Base-by-base conservation (phyloP, 306 rosid genomes). In the Vigna angularis region DNA sequence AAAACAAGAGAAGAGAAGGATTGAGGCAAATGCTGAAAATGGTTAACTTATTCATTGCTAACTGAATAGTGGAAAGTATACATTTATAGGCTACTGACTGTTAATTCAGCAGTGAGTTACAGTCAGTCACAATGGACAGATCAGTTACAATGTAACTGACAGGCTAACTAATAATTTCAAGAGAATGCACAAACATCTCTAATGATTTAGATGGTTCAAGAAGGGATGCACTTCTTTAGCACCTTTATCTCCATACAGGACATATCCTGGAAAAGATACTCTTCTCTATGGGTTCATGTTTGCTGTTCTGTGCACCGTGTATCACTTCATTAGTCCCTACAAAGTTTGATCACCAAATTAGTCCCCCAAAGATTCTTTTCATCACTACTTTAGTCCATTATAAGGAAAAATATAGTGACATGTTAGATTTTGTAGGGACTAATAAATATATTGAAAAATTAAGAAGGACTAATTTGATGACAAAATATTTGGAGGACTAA, bases 151-250 rank as follows among this genome's bases (percentile, higher is more conserved):
- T 56, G 32, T 56, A 56, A 56, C 15, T 22, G 62, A 55, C 32
- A 20, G 62, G 34, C 2, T 20, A 9, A 56, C 62, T 56, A 20
- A 10, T 56, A 22, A 10, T 56, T 20, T 56, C 62, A 20, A 56
- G 30, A 56, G 3, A 22, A 56, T 56, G 22, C 22, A 22, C 32
- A 9, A 20, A 56, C 22, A 56, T 20, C 32, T 22, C 32, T 56
- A 56, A 10, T 22, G 26, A 22, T 22, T 17, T 51, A 36, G 18
- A 72, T 72, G 50, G 32, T 71, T 71, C 30, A 28, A 69, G n/a
- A 69, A 26, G 73, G 50, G n/a, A 30, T 47, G 73, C 57, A 28
- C 28, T 48, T 70, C 47, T 53, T 26, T n/a, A 28, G 45, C 15
- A 15, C 5, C 4, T 15, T 70, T 70, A n/a, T 49, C 74, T 49